A percentile compares a stretch with the other conserved stretches of the same genome.
These are phyloP conservation scores for Filosporella fistucella DNA, from an alignment of 495 filamentous ascomycete genomes.

Conservation along the genomic window DNA sequence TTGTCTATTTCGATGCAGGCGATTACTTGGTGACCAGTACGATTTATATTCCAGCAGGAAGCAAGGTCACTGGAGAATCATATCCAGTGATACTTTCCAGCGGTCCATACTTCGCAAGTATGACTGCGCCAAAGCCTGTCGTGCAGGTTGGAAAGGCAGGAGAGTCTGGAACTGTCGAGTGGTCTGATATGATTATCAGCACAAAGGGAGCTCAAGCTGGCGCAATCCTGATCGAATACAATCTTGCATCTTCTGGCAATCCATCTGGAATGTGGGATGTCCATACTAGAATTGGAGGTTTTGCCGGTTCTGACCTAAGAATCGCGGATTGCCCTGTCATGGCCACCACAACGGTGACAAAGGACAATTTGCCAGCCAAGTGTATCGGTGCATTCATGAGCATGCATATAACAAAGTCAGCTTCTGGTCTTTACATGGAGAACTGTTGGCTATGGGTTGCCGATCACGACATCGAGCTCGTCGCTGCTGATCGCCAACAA, in stretches of 20 bases:
- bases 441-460: constrained; percentile 69
- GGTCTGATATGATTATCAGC: constrained; percentile 18
- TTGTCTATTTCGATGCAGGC: constrained; percentile 42
- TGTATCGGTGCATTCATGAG: constrained; percentile 67
- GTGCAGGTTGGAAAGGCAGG: constrained; percentile 23
- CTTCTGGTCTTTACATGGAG: constrained; percentile 54
- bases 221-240: constrained; percentile 55
- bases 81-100: constrained; percentile 37
- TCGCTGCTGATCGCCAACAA: constrained; percentile 37
- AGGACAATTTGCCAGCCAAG: constrained; percentile 16
- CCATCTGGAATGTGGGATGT: constrained; percentile 60
- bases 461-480: constrained; percentile 69
- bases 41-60: constrained; percentile 38
- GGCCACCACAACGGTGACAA: constrained; percentile 2
- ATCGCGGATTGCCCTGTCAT: constrained; percentile 50
- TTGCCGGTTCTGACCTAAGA: constrained; percentile 62
- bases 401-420: constrained; percentile 58
- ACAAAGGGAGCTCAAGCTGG: constrained; percentile 56
- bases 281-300: constrained; percentile 70
- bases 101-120: constrained; percentile 34
- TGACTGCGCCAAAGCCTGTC: constrained; percentile 32
- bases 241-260: constrained; percentile 19
- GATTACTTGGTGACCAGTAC: constrained; percentile 44
- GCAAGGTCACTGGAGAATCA: constrained; percentile 42
- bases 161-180: constrained; percentile 16